Percentiles rank a stretch among this genome's conserved stretches.
Conservation (phyloP, 106 monocot genomes). For the Allium cepa region DNA sequence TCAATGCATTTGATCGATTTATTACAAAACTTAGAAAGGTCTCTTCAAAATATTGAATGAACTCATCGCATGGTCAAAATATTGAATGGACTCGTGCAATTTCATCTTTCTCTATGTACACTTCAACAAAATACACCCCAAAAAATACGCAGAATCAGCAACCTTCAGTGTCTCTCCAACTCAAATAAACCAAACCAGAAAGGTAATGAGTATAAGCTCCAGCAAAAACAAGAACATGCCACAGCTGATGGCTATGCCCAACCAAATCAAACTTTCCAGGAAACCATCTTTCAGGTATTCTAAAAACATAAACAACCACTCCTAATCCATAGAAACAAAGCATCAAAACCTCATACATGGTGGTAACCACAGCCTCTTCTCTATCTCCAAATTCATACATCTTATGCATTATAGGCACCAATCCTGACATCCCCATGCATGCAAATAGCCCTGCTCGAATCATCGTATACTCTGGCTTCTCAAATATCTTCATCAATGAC, state of each 20-base stretch:
- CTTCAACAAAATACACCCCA: too few species aligned
- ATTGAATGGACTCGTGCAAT: too few species aligned
- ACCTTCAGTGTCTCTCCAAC: conserved; percentile 31
- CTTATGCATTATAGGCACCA: conserved; percentile 44
- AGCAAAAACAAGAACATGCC: conserved; percentile 33
- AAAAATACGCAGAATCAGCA: conserved; percentile 5
- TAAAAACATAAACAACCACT: conserved; percentile 24
- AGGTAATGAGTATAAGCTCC: conserved; percentile 41
- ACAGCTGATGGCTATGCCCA: conserved; percentile 46
- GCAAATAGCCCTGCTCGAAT: conserved; percentile 47
- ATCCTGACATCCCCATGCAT: conserved; percentile 63
- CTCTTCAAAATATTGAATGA: too few species aligned
- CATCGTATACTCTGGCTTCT: conserved; percentile 33
- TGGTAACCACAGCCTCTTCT: conserved; percentile 24
- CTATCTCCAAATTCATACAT: conserved; percentile 15
- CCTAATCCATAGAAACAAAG: conserved; percentile 22
- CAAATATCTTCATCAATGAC: conserved; percentile 55
- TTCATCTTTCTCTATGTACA: neutral
- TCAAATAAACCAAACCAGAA: conserved; percentile 21
- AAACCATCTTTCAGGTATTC: conserved; percentile 47
- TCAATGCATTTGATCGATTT: too few species aligned
- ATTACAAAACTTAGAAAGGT: too few species aligned
- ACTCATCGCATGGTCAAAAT: too few species aligned
- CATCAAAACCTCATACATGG: conserved; percentile 29
- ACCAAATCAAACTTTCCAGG: conserved; percentile 36